Percentiles rank a stretch among this genome's conserved stretches.
Evolutionary conservation across 2,329 filamentous ascomycete genomes (phyloP).

Genomic region (Colletotrichum destructivum): DNA sequence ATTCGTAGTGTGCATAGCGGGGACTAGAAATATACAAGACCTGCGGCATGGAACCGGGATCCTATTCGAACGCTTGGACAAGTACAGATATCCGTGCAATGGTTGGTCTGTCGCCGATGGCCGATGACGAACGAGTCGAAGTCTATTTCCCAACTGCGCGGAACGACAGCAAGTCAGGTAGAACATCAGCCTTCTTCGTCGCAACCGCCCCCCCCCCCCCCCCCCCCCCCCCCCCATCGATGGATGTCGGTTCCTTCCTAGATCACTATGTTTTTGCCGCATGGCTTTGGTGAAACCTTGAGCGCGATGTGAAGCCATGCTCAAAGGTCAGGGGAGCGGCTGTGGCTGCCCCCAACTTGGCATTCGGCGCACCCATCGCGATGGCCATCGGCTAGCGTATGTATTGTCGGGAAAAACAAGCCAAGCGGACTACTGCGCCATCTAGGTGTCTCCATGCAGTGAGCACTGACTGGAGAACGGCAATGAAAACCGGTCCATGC

Average conservation of each 20-base stretch:
- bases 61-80: too few relatives aligned
- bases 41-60: too few relatives aligned
- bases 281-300: constrained; percentile 5
- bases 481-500: background rate
- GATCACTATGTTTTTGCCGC: background rate
- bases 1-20: background rate
- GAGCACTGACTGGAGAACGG: background rate
- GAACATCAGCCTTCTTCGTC: background rate
- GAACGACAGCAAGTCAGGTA: background rate
- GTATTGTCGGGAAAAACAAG: constrained; percentile 8
- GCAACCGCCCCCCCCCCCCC: too few relatives aligned
- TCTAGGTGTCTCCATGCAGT: constrained; percentile 11
- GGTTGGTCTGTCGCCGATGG: background rate
- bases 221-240: too few relatives aligned
- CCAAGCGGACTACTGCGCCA: constrained; percentile 25
- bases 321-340: constrained; percentile 24
- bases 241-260: too few relatives aligned
- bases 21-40: background rate
- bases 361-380: constrained; percentile 15
- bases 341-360: constrained; percentile 28
- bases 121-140: background rate
- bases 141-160: background rate
- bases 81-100: background rate
- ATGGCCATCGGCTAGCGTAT: constrained; percentile 12
- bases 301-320: constrained; percentile 7